Base-by-base conservation (phyloP, 1,284 basidiomycete genomes). In the Ganoderma lucidum region DNA sequence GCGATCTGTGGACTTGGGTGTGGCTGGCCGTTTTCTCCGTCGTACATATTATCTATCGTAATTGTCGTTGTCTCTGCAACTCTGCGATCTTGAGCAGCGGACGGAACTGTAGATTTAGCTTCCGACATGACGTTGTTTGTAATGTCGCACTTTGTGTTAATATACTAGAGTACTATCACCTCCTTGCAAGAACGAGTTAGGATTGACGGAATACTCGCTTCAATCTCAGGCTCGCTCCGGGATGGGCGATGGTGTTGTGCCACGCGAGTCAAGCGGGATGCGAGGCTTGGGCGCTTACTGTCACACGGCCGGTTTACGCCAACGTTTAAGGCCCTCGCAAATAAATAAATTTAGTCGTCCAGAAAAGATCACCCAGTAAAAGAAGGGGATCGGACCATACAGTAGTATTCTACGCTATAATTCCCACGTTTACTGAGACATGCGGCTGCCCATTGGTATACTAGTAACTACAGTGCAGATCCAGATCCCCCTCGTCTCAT, bases 401-500 rank as follows among this genome's bases (percentile, higher is more conserved):
- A 12, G 53, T 55, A 30, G 12, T 30, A 15, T 15, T 6, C 9
- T 23, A 28, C 10, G 14, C 28, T 58, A 58, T 58, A 3, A n/a
- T 37, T 39, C 19, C 6, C 32, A 14, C 17, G 4, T 23, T 41
- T 28, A 63, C 32, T 63, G 1, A 12, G 23, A n/a, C 32, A 35
- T 14, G 9, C 30, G 17, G 12, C 42, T 32, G 12, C 42, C 17
- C 58, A 41, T 8, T 3, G 19, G 1, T 3, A 51, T 10, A 12
- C 48, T 28, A 55, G 35, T 35, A 8, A 8, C 53, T 4, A 14
- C 19, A 3, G 37, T 60, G 48, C 64, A 60, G 32, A 10, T 45
- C 30, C 23, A 28, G 12, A 30, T 15, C 10, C 10, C 23, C 6
- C 5, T 19, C 53, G 2, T 4, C n/a, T 59, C 39, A 96, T 72